phyloP scores from a whole-genome alignment of 2,329 filamentous ascomycete species.

The Neospermospora avenae region DNA sequence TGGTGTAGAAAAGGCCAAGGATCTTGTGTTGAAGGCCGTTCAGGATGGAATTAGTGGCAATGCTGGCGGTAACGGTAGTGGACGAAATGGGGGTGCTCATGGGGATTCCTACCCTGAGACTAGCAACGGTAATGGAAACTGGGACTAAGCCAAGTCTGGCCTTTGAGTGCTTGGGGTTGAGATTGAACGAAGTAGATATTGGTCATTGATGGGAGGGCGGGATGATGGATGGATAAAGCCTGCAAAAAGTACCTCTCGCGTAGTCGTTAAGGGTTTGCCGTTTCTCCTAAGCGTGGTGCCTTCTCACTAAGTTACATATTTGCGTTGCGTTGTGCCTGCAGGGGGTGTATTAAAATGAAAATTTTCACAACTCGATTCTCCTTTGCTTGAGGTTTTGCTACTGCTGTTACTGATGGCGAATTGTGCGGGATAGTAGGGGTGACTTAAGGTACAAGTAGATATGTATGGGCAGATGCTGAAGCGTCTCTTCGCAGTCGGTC shows the following conservation, averaged over 20 bases:
- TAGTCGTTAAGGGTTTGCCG: neutral
- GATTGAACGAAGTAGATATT: neutral
- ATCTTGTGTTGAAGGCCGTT: constrained; percentile 84
- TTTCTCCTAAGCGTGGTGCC: neutral
- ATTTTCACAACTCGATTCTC: neutral
- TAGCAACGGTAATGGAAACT: constrained; percentile 17
- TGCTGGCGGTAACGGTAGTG: constrained; percentile 12
- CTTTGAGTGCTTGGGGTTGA: neutral
- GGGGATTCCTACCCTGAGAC: neutral
- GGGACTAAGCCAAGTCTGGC: constrained; percentile 9
- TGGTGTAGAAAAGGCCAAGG: constrained; percentile 81
- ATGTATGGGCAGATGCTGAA: no score
- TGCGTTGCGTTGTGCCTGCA: constrained; percentile 1
- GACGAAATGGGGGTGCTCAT: neutral
- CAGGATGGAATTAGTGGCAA: constrained; percentile 48
- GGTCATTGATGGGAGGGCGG: neutral
- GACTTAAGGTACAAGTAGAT: no score
- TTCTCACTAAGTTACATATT: neutral
- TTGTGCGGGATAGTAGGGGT: neutral
- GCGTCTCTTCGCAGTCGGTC: no score
- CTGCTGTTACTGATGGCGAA: neutral
- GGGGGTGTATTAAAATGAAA: neutral
- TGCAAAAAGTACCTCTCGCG: neutral
- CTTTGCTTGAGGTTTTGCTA: no score
- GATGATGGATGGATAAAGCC: neutral